Conservation (phyloP, 495 filamentous ascomycete species). For the Pyronema omphalodes region DNA sequence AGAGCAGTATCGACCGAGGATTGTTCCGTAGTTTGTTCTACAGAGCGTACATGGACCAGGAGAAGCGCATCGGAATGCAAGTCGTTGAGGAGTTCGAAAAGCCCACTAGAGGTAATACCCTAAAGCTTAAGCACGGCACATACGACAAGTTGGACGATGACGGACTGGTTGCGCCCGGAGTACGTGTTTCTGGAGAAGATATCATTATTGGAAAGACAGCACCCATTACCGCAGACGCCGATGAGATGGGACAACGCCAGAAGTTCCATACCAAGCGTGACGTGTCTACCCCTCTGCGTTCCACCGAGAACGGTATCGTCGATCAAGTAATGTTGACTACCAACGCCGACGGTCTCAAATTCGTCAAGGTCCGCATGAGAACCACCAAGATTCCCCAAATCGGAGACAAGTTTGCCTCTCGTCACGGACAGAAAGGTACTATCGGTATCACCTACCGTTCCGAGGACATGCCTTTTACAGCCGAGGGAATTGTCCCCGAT, state of each 20-base stretch:
- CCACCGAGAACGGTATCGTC: slow-evolving; percentile 90
- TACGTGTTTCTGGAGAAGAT: slow-evolving; percentile 88
- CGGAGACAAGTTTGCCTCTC: slow-evolving; percentile 96
- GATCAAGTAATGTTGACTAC: slow-evolving; percentile 86
- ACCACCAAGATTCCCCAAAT: slow-evolving; percentile 98
- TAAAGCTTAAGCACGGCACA: slow-evolving; percentile 82
- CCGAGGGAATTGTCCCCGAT: slow-evolving; percentile 79
- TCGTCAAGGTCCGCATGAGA: slow-evolving; percentile 91
- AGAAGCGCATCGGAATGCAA: slow-evolving; percentile 81
- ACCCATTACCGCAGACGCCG: slow-evolving; percentile 74
- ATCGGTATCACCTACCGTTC: slow-evolving; percentile 95
- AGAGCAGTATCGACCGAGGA: slow-evolving; percentile 91
- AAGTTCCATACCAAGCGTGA: slow-evolving; percentile 82
- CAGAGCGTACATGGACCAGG: slow-evolving; percentile 84
- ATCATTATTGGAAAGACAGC: slow-evolving; percentile 99
- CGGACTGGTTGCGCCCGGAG: slow-evolving; percentile 79
- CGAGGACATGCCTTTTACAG: slow-evolving; percentile 97
- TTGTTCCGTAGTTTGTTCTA: slow-evolving; percentile 97
- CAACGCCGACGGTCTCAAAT: slow-evolving; percentile 72
- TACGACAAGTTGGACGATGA: slow-evolving; percentile 97
- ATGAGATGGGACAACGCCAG: slow-evolving; percentile 84
- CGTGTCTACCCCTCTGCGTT: slow-evolving; percentile 80
- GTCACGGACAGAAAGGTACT: slow-evolving; percentile 97
- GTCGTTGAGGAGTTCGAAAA: slow-evolving; percentile 89
- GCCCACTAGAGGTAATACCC: slow-evolving; percentile 66